Conservation (phyloP, 2,329 filamentous ascomycete genomes). For the Lizonia empirigonia region DNA sequence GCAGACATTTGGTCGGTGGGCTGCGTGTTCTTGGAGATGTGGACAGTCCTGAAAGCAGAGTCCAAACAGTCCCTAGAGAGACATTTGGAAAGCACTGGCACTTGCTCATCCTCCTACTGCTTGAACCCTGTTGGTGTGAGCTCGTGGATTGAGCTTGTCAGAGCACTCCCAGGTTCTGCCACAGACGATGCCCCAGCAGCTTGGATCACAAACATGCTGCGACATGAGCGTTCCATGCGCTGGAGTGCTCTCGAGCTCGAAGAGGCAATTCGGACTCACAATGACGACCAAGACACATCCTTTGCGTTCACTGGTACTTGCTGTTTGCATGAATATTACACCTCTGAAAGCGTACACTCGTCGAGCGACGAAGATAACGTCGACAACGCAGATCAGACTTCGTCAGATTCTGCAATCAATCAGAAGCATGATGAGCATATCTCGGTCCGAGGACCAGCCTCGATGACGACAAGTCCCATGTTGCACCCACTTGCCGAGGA, state of each 20-base stretch:
- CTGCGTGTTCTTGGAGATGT: conserved; percentile 30
- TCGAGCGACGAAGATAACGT: not conserved
- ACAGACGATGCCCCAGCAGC: not conserved
- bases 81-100: not conserved
- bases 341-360: not conserved
- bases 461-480: no score
- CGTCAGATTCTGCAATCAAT: not conserved
- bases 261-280: not conserved
- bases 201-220: not conserved
- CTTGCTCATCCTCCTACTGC: not conserved
- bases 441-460: no score
- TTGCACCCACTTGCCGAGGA: no score
- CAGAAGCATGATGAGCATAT: not conserved
- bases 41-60: conserved; percentile 19
- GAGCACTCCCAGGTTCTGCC: not conserved
- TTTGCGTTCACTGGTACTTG: not conserved
- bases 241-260: not conserved
- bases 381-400: not conserved
- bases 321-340: not conserved
- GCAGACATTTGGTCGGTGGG: conserved; percentile 33
- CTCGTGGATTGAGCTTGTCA: not conserved
- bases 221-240: not conserved
- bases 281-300: not conserved
- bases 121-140: not conserved
- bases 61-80: not conserved